phyloP scores from a whole-genome alignment of 164 flowering plant species.

The Aristolochia fimbriata region DNA sequence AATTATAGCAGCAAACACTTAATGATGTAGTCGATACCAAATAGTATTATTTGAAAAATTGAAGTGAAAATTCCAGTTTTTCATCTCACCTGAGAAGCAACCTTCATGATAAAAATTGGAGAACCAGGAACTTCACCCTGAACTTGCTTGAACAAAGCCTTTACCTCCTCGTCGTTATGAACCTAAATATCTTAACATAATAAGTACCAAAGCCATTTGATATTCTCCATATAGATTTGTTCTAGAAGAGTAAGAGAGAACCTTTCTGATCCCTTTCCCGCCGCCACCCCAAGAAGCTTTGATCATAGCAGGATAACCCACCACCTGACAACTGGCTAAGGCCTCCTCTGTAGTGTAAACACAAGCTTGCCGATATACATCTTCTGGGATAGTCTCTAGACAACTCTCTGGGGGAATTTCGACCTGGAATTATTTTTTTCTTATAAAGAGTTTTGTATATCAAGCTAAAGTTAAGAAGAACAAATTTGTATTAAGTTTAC shows the following conservation, averaged over 20 bases:
- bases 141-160: conserved; percentile 97
- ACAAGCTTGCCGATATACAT: conserved; percentile 79
- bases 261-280: conserved; percentile 99
- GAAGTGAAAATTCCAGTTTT: not conserved
- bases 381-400: conserved; percentile 74
- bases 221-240: not conserved
- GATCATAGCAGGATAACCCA: conserved; percentile 99
- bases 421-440: conserved; percentile 41
- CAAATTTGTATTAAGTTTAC: conserved; percentile 25
- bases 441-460: not conserved
- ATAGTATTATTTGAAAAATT: not conserved
- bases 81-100: conserved; percentile 89
- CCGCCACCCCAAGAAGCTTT: conserved; percentile 99
- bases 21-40: not conserved
- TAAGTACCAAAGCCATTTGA: not conserved
- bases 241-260: conserved; percentile 14
- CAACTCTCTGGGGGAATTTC: conserved; percentile 74
- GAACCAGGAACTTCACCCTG: conserved; percentile 99
- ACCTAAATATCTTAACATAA: conserved; percentile 39
- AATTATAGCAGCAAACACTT: conserved; percentile 6
- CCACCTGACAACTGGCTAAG: conserved; percentile 91
- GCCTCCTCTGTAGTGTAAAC: conserved; percentile 96
- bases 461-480: not conserved
- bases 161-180: conserved; percentile 97
- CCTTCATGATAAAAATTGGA: conserved; percentile 97